Evolutionary conservation across 495 filamentous ascomycete genomes (phyloP), one percentile per base, ranked within the genome.

Genomic region (Penicillium angulare): DNA sequence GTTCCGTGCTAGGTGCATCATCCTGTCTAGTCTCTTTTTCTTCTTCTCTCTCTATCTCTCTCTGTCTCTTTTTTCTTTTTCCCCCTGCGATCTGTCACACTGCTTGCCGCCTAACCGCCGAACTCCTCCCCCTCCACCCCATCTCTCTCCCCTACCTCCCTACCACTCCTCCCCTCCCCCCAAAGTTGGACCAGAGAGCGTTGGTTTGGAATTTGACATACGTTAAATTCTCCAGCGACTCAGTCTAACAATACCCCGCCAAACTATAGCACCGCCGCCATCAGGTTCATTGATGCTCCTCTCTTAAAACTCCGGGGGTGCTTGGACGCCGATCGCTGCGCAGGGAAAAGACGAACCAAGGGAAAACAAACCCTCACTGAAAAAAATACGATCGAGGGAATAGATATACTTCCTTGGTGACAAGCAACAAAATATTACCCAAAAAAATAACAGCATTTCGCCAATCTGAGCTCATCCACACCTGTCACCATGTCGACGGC

Each of bases 401-500:
- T 23, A 8, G n/a, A 12, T 7, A 26, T 3, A 29, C n/a, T n/a
- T n/a, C n/a, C n/a, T n/a, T n/a, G n/a, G n/a, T n/a, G n/a, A n/a
- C n/a, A n/a, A n/a, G n/a, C n/a, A n/a, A n/a, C n/a, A n/a, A n/a
- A n/a, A n/a, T n/a, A n/a, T n/a, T n/a, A n/a, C n/a, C n/a, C n/a
- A n/a, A 40, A 21, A 8, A 22, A 9, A 22, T 8, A 21, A 40
- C 22, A 20, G 31, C 10, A 15, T 43, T 17, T n/a, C n/a, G 18
- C 16, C 10, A 43, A 16, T n/a, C 34, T 38, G 27, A 22, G 26
- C 10, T 24, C 39, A 34, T 27, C 26, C 12, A 33, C 32, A 39
- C n/a, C 16, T 29, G 33, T 26, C 47, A 44, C 33, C 54, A 80
- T 80, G 78, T 79, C 76, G 41, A 80, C 76, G 49, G 76, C 75